Evolutionary conservation across 148 eudicot species (phyloP).

Genomic region (Chenopodium quinoa): DNA sequence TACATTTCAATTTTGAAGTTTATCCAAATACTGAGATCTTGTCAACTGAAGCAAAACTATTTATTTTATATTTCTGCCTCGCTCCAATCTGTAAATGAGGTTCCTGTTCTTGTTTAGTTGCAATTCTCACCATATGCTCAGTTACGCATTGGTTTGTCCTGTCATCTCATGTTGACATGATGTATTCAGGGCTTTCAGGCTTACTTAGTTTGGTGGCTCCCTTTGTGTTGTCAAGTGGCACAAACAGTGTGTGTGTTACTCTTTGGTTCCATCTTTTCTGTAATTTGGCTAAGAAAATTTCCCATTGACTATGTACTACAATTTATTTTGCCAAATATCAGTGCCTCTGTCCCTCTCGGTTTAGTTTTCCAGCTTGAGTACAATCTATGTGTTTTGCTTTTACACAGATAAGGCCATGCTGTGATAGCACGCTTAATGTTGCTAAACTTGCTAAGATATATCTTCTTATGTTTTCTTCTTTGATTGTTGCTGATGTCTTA

Average conservation of each 20-base stretch:
- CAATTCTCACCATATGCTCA: background rate
- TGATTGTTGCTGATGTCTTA: background rate
- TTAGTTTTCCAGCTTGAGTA: background rate
- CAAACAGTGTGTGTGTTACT: background rate
- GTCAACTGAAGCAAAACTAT: too few relatives aligned
- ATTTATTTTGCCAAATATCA: background rate
- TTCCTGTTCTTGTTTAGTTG: too few relatives aligned
- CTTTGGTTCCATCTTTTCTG: background rate
- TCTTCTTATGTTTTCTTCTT: background rate
- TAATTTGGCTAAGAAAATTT: too few relatives aligned
- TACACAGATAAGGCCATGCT: background rate
- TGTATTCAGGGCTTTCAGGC: background rate
- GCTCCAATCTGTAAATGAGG: too few relatives aligned
- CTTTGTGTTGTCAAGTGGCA: background rate
- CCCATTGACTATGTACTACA: too few relatives aligned
- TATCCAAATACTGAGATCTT: too few relatives aligned
- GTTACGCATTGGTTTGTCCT: background rate
- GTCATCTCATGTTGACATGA: background rate
- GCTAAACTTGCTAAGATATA: too few relatives aligned
- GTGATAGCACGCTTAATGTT: background rate
- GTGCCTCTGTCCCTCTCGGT: background rate
- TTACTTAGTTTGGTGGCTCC: background rate
- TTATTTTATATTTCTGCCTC: too few relatives aligned
- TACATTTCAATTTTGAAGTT: too few relatives aligned
- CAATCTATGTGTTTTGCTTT: background rate